Evolutionary conservation across 2,329 filamentous ascomycete genomes (phyloP).

Genomic region (Hypocreales sp.): DNA sequence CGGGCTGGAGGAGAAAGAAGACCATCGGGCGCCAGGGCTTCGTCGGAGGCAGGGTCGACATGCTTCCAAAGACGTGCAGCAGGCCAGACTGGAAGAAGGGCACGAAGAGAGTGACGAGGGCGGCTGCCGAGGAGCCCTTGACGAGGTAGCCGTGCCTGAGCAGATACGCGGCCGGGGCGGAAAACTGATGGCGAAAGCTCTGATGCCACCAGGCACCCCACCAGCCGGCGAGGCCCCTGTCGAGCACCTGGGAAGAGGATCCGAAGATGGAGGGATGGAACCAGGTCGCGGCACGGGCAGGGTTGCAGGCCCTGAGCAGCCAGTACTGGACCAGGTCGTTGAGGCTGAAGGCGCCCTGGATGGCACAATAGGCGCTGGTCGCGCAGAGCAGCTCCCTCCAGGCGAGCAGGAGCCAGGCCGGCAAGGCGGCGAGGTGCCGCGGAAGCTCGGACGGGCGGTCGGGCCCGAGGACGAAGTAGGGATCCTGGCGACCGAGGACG

Average conservation of each 20-base stretch:
- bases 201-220: constrained; percentile 92
- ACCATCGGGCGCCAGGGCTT: constrained; percentile 35
- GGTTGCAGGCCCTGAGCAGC: constrained; percentile 33
- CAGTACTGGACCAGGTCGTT: constrained; percentile 41
- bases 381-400: constrained; percentile 43
- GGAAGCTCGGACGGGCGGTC: constrained; percentile 22
- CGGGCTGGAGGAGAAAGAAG: constrained; percentile 60
- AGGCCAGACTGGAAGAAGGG: constrained; percentile 49
- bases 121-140: constrained; percentile 11
- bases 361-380: constrained; percentile 38
- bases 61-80: constrained; percentile 57
- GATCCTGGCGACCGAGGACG: constrained; percentile 55
- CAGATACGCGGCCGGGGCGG: constrained; percentile 39
- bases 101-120: constrained; percentile 14
- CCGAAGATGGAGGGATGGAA: constrained; percentile 41
- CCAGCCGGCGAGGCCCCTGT: constrained; percentile 61
- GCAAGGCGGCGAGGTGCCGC: constrained; percentile 24
- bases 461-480: constrained; percentile 52
- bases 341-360: constrained; percentile 45
- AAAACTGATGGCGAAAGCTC: constrained; percentile 62
- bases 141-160: constrained; percentile 21
- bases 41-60: constrained; percentile 41
- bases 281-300: constrained; percentile 34
- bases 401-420: constrained; percentile 28
- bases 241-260: constrained; percentile 35